phyloP scores from a whole-genome alignment of 352 stramenopile genomes.

The Thraustochytrium sp. region DNA sequence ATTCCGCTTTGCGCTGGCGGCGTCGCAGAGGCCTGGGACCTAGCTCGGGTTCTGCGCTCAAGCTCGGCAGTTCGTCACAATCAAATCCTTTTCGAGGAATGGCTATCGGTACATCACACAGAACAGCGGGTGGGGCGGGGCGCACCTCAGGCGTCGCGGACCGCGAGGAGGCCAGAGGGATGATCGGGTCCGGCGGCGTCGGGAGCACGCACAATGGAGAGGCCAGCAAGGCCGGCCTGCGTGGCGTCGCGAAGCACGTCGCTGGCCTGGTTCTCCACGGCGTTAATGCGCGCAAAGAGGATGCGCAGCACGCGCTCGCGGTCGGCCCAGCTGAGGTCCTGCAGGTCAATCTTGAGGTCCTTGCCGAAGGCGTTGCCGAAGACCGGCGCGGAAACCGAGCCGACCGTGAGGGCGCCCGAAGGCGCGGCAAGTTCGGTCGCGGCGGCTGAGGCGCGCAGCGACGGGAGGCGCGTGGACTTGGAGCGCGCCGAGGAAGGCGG shows the following conservation, averaged over 20 bases:
- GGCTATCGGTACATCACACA: too few species aligned
- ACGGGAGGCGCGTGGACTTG: background rate
- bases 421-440: background rate
- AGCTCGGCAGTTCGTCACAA: too few species aligned
- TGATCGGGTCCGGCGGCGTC: background rate
- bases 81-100: too few species aligned
- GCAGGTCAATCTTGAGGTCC: constrained; percentile 74
- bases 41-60: too few species aligned
- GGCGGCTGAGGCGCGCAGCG: background rate
- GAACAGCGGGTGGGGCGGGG: too few species aligned
- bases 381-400: background rate
- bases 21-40: too few species aligned
- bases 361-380: constrained; percentile 32
- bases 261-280: background rate
- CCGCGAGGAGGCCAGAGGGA: too few species aligned
- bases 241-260: constrained; percentile 20
- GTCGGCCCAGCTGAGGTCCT: constrained; percentile 77
- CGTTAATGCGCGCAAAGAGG: constrained; percentile 88
- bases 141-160: too few species aligned
- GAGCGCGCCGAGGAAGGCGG: background rate
- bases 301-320: constrained; percentile 79
- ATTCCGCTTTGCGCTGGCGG: too few species aligned
- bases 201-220: background rate
- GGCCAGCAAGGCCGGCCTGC: background rate
- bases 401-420: background rate